Evolutionary conservation across 805 yeast genomes (phyloP).

Genomic region (Metschnikowia anglica): DNA sequence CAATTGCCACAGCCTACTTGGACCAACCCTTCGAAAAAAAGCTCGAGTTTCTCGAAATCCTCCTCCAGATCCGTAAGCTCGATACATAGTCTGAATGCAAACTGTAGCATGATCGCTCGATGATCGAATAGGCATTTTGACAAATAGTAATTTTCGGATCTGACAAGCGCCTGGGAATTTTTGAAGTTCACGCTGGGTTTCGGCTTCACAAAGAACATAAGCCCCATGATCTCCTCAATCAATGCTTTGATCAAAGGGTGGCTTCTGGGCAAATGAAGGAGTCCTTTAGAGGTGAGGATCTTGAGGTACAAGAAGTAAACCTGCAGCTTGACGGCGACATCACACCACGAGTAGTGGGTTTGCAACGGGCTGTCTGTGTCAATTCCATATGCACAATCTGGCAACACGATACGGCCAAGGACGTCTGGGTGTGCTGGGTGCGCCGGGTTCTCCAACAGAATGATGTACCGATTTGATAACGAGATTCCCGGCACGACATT

Average conservation of each 20-base stretch:
- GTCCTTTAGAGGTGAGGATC: conserved; percentile 25
- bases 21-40: conserved; percentile 27
- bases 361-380: conserved; percentile 11
- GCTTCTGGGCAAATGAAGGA: conserved; percentile 22
- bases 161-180: conserved; percentile 17
- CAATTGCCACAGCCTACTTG: conserved; percentile 26
- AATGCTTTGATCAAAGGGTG: conserved; percentile 25
- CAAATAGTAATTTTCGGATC: conserved; percentile 21
- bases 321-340: conserved; percentile 25
- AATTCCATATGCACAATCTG: conserved; percentile 18
- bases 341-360: conserved; percentile 27
- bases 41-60: conserved; percentile 25
- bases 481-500: conserved; percentile 17
- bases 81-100: conserved; percentile 22
- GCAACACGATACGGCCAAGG: conserved; percentile 12
- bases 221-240: conserved; percentile 18
- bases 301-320: conserved; percentile 25
- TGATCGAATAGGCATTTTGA: conserved; percentile 24
- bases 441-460: conserved; percentile 16
- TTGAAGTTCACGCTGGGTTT: conserved; percentile 8
- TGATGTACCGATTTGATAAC: conserved; percentile 9
- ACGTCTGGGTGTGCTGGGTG: conserved; percentile 18
- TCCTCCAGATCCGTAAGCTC: conserved; percentile 22
- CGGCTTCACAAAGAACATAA: conserved; percentile 22
- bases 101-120: conserved; percentile 27